A percentile compares a stretch with the other conserved stretches of the same genome.
phyloP scores from a whole-genome alignment of 148 eudicot genomes.

The Fagopyrum esculentum region DNA sequence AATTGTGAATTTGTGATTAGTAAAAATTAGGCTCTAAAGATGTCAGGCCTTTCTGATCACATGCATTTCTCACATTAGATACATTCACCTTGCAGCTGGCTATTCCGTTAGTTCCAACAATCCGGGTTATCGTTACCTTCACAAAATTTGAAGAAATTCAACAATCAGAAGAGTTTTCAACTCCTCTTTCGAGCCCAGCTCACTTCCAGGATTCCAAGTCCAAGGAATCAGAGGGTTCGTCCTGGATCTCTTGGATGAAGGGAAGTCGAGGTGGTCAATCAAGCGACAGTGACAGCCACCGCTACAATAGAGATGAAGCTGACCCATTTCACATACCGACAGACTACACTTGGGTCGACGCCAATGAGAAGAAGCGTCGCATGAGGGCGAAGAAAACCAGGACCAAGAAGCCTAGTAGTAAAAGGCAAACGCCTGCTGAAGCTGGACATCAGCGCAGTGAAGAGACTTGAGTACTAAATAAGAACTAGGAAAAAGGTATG shows the following conservation, averaged over 20 bases:
- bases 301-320: constrained; percentile 33
- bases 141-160: constrained; percentile 81
- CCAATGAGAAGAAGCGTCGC: constrained; percentile 68
- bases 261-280: constrained; percentile 35
- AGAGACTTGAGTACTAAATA: constrained; percentile 17
- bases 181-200: constrained; percentile 85
- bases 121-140: constrained; percentile 76
- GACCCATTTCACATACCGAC: constrained; percentile 78
- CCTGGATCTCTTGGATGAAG: constrained; percentile 75
- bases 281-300: constrained; percentile 32
- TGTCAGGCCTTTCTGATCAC: background rate
- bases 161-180: constrained; percentile 67
- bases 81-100: constrained; percentile 50
- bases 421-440: background rate
- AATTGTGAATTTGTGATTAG: background rate
- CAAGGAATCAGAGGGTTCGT: constrained; percentile 29
- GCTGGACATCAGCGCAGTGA: constrained; percentile 23
- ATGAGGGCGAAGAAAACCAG: constrained; percentile 50
- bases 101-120: constrained; percentile 81
- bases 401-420: constrained; percentile 10
- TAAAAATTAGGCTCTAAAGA: background rate
- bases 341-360: constrained; percentile 66
- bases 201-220: constrained; percentile 19
- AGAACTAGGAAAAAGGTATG: background rate
- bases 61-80: background rate